Evolutionary conservation across 75 land plant species (phyloP).

Genomic region (Chamaecyparis obtusa): DNA sequence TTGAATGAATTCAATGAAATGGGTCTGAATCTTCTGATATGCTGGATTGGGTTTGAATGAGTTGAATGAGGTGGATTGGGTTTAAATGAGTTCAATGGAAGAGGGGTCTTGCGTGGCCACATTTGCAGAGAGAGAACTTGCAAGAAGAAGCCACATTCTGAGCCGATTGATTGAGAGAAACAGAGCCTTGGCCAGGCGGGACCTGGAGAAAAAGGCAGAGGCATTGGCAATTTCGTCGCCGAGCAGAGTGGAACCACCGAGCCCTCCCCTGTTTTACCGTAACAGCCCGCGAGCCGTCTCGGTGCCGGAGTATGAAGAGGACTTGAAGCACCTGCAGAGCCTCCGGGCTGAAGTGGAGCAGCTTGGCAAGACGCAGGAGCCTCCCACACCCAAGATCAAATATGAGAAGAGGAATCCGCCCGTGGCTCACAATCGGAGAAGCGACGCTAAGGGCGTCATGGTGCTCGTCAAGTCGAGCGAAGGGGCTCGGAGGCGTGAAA

Average conservation of each 20-base stretch:
- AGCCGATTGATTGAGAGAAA: neutral
- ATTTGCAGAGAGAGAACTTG: constrained; percentile 6
- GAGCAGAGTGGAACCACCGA: neutral
- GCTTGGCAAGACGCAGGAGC: neutral
- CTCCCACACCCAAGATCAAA: neutral
- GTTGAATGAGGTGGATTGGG: neutral
- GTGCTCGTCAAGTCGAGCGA: neutral
- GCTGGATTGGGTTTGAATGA: too few species aligned
- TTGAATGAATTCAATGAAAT: too few species aligned
- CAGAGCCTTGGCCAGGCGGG: neutral
- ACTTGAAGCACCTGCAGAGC: constrained; percentile 6
- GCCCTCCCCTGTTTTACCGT: neutral
- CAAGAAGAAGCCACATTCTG: constrained; percentile 4
- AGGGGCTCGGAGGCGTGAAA: neutral
- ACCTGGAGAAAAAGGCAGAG: neutral
- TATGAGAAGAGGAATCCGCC: neutral
- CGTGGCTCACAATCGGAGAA: neutral
- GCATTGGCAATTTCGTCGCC: neutral
- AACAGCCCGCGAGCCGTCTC: neutral
- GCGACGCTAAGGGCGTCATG: neutral
- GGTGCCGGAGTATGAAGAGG: neutral
- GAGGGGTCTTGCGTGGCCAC: neutral
- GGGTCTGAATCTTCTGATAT: neutral
- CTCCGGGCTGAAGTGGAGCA: neutral
- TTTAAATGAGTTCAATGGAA: neutral